Conservation (phyloP, 257 asterid genomes). For the Salvia rosmarinus region DNA sequence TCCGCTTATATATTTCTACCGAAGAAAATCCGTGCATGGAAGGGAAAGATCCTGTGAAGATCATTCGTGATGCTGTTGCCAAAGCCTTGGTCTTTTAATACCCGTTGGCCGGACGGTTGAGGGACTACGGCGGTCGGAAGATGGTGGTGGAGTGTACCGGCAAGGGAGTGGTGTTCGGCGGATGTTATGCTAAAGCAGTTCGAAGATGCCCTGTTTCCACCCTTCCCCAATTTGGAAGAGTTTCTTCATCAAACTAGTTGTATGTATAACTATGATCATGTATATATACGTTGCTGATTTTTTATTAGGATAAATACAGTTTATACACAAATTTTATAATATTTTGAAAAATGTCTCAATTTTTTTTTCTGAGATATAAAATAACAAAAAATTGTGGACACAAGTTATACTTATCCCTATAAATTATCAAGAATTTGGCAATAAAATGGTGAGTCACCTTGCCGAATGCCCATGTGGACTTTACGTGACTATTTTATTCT, state of each 20-base stretch:
- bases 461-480: no score
- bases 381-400: no score
- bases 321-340: no score
- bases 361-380: no score
- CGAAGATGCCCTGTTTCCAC: constrained; percentile 39
- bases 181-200: constrained; percentile 38
- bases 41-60: background rate
- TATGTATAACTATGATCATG: no score
- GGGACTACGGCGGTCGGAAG: background rate
- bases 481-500: no score
- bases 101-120: constrained; percentile 33
- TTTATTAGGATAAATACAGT: no score
- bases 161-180: background rate
- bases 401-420: no score
- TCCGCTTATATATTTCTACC: background rate
- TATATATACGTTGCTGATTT: no score
- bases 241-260: background rate
- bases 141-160: constrained; percentile 3
- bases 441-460: no score
- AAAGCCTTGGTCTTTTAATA: background rate
- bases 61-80: background rate
- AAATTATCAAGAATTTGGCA: no score
- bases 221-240: constrained; percentile 39
- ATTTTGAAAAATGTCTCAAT: no score
- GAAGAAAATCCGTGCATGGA: background rate